Evolutionary conservation across 345 rosid genomes (phyloP).

Genomic region (Diplotaxis tenuifolia): DNA sequence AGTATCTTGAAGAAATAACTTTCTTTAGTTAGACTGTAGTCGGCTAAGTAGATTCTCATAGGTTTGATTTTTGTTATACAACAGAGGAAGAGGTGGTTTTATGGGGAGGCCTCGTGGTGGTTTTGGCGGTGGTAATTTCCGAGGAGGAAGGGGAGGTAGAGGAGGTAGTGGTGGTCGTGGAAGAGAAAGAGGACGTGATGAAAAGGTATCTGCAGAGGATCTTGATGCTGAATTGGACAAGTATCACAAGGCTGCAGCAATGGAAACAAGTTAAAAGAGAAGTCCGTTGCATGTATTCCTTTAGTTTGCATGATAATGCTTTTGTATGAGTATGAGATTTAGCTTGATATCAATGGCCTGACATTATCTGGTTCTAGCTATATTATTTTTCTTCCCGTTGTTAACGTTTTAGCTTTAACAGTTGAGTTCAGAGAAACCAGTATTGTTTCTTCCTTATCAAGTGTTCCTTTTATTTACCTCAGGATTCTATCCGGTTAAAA

Average conservation of each 20-base stretch:
- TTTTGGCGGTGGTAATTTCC: conserved; percentile 38
- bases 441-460: conserved; percentile 14
- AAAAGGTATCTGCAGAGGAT: conserved; percentile 48
- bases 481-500: background rate
- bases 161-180: conserved; percentile 42
- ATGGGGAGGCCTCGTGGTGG: conserved; percentile 43
- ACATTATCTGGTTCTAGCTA: conserved; percentile 14
- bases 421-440: conserved; percentile 15
- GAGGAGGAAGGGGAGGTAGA: conserved; percentile 36
- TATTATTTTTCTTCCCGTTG: background rate
- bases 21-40: background rate
- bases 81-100: conserved; percentile 45
- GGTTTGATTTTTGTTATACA: background rate
- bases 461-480: background rate
- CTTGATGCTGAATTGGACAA: conserved; percentile 67
- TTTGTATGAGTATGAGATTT: conserved; percentile 31
- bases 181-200: conserved; percentile 39
- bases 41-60: background rate
- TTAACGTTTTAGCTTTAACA: conserved; percentile 10
- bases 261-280: conserved; percentile 38
- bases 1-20: background rate
- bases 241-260: conserved; percentile 53
- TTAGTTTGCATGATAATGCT: conserved; percentile 28
- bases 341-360: conserved; percentile 25
- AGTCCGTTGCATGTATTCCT: conserved; percentile 15